phyloP scores from a whole-genome alignment of 2,329 filamentous ascomycete species.

The Neophaeococcomyces mojaviensis region DNA sequence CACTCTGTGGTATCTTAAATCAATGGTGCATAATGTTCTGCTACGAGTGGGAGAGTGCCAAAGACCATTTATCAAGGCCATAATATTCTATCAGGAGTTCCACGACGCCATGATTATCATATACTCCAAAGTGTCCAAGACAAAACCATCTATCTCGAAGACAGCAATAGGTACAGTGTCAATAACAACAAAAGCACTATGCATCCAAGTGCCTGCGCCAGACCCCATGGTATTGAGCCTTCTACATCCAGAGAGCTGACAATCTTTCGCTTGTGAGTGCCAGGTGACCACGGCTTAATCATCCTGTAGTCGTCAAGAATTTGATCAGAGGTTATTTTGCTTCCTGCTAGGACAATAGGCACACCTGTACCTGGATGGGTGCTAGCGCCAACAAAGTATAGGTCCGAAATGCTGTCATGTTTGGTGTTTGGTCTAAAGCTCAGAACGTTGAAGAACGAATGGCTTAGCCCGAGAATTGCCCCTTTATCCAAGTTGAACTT shows the following conservation, averaged over 20 bases:
- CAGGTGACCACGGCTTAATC: constrained; percentile 34
- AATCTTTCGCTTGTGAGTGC: constrained; percentile 11
- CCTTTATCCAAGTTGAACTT: constrained; percentile 69
- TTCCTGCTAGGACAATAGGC: constrained; percentile 63
- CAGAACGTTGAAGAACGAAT: constrained; percentile 56
- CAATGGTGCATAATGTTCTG: too few relatives aligned
- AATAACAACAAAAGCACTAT: constrained; percentile 9
- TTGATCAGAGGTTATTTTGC: constrained; percentile 54
- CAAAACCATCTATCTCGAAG: background rate
- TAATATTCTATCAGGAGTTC: background rate
- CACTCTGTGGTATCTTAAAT: too few relatives aligned
- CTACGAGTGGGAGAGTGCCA: too few relatives aligned
- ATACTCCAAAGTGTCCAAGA: background rate
- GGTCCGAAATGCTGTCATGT: constrained; percentile 27
- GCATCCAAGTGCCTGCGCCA: constrained; percentile 7
- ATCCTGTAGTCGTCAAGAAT: constrained; percentile 37
- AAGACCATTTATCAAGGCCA: too few relatives aligned
- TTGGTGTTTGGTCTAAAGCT: constrained; percentile 28
- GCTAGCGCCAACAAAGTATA: constrained; percentile 68
- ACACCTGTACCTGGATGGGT: constrained; percentile 71
- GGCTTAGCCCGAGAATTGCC: constrained; percentile 63
- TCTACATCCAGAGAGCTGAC: constrained; percentile 18
- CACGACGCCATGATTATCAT: background rate
- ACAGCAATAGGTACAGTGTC: constrained; percentile 8
- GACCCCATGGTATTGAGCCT: constrained; percentile 14